phyloP scores from a whole-genome alignment of 768 basidiomycete species.

The Agaricus bisporus region DNA sequence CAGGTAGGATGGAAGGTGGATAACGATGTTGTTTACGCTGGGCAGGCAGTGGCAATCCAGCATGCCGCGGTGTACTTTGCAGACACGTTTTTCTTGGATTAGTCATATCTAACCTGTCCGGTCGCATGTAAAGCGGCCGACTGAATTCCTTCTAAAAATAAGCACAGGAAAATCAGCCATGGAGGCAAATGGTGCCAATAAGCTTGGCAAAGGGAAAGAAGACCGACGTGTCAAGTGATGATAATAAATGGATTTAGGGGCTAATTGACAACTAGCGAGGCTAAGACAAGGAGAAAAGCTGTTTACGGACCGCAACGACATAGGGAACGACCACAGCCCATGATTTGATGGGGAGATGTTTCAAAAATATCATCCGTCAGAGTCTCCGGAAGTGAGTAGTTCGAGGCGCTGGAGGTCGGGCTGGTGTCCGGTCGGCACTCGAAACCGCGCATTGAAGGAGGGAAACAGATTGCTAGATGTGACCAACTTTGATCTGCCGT shows the following conservation, averaged over 20 bases:
- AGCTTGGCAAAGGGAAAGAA: conserved; percentile 11
- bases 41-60: not conserved
- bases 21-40: not conserved
- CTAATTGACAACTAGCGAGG: conserved; percentile 7
- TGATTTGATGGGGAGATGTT: not conserved
- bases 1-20: too few species aligned
- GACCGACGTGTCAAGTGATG: conserved; percentile 9
- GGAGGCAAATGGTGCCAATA: conserved; percentile 10
- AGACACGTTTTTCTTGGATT: conserved; percentile 1
- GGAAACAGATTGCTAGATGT: conserved; percentile 4
- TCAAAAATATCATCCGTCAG: not conserved
- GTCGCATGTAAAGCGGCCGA: conserved; percentile 9
- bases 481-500: conserved; percentile 13
- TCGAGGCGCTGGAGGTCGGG: not conserved
- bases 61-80: not conserved
- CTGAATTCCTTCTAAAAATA: conserved; percentile 6
- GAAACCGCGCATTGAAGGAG: conserved; percentile 1
- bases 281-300: conserved; percentile 6
- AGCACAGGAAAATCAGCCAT: conserved; percentile 3
- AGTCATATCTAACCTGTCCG: conserved; percentile 3
- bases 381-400: not conserved
- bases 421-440: not conserved
- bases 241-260: conserved; percentile 3
- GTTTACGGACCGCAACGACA: not conserved
- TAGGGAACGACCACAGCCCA: conserved; percentile 2